A percentile compares a stretch with the other conserved stretches of the same genome.
These are phyloP conservation scores for Suillus luteus DNA, from an alignment of 768 basidiomycete species.

Conservation along the genomic window DNA sequence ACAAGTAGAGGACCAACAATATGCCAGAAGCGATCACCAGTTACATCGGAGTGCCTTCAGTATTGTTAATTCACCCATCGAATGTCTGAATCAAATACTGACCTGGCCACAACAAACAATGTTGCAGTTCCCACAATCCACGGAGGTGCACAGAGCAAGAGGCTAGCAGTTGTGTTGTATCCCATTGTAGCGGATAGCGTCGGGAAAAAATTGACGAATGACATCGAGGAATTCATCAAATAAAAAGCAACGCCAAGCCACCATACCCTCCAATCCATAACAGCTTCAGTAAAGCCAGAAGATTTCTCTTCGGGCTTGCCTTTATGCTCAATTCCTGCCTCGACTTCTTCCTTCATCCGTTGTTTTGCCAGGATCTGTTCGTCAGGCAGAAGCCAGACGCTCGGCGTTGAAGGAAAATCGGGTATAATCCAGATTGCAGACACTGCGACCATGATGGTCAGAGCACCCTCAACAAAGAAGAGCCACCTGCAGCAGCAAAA, in stretches of 20 bases:
- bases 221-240: constrained; percentile 54
- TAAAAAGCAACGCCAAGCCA: constrained; percentile 67
- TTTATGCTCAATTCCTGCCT: constrained; percentile 49
- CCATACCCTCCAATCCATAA: constrained; percentile 82
- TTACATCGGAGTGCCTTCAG: constrained; percentile 66
- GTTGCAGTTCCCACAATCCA: constrained; percentile 61
- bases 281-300: constrained; percentile 53
- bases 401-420: constrained; percentile 65
- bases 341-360: constrained; percentile 65
- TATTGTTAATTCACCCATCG: constrained; percentile 9
- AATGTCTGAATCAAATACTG: not conserved
- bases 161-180: constrained; percentile 56
- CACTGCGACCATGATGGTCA: constrained; percentile 54
- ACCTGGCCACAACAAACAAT: constrained; percentile 57
- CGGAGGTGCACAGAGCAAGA: constrained; percentile 77
- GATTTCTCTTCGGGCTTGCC: constrained; percentile 36
- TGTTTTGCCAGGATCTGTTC: constrained; percentile 55
- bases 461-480: constrained; percentile 63
- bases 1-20: constrained; percentile 52
- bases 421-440: constrained; percentile 64
- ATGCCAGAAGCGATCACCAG: constrained; percentile 72
- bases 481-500: constrained; percentile 52
- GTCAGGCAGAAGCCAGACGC: constrained; percentile 56
- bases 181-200: constrained; percentile 74
- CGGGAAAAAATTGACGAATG: constrained; percentile 80